A percentile compares a stretch with the other conserved stretches of the same genome.
Conservation (phyloP, 495 filamentous ascomycete species). For the Darksidea phi region DNA sequence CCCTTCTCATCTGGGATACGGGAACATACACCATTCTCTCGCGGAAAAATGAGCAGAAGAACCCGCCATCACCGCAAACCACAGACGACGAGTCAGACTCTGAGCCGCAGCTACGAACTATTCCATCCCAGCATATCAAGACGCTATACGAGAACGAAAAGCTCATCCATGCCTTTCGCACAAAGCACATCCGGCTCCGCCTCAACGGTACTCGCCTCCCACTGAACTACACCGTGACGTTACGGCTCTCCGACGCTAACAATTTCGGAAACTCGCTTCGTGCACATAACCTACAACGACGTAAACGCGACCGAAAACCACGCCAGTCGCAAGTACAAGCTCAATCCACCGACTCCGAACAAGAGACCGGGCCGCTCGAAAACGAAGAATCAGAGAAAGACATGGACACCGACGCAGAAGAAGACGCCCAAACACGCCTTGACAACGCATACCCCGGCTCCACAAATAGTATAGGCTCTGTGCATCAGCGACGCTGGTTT, state of each 20-base stretch:
- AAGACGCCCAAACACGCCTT: conserved; percentile 48
- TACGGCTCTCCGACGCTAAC: conserved; percentile 56
- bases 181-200: conserved; percentile 61
- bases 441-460: conserved; percentile 67
- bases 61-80: conserved; percentile 39
- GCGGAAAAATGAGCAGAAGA: conserved; percentile 36
- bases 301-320: background rate
- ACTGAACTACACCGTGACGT: conserved; percentile 54
- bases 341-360: conserved; percentile 5
- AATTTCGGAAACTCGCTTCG: conserved; percentile 34
- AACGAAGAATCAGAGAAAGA: conserved; percentile 4
- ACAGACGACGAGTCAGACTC: conserved; percentile 48
- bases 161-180: conserved; percentile 54
- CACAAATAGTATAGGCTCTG: conserved; percentile 59
- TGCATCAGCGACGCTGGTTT: conserved; percentile 65
- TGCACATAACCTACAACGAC: too few relatives aligned
- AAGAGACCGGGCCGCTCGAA: background rate
- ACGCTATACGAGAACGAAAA: conserved; percentile 57
- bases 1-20: conserved; percentile 69
- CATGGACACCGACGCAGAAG: conserved; percentile 19
- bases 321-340: background rate
- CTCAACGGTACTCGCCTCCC: conserved; percentile 62
- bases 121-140: conserved; percentile 38
- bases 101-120: conserved; percentile 23
- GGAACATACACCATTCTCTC: conserved; percentile 63